Conservation (phyloP, 768 basidiomycete species). For the Lentinula aciculospora region DNA sequence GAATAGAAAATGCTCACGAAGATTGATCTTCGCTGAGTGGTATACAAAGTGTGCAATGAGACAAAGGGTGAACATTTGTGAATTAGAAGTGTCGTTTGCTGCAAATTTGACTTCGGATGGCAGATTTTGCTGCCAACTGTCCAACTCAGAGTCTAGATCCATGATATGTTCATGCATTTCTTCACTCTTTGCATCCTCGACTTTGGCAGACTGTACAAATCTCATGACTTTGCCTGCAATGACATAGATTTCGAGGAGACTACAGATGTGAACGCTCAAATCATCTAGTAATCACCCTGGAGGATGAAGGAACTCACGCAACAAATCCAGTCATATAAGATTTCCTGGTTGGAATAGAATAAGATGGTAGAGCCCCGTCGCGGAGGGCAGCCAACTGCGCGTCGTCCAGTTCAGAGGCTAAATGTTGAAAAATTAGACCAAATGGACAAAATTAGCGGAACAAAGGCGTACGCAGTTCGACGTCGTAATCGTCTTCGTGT, state of each 20-base stretch:
- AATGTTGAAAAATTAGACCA: neutral
- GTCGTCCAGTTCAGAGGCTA: conserved; percentile 15
- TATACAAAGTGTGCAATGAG: conserved; percentile 16
- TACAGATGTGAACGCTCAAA: neutral
- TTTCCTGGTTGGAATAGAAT: neutral
- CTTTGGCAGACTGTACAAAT: conserved; percentile 10
- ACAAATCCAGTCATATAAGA: conserved; percentile 14
- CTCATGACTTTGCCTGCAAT: conserved; percentile 14
- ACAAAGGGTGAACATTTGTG: conserved; percentile 12
- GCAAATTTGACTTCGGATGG: conserved; percentile 11
- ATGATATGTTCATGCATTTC: conserved; percentile 4
- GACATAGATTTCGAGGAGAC: conserved; percentile 12
- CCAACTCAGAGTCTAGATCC: conserved; percentile 11
- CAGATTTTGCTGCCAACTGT: conserved; percentile 11
- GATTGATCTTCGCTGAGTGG: conserved; percentile 15
- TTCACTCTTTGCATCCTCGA: conserved; percentile 11
- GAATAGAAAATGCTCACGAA: conserved; percentile 10
- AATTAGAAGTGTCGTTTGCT: conserved; percentile 9
- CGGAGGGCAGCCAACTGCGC: conserved; percentile 7
- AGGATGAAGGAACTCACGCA: conserved; percentile 9
- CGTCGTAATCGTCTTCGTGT: conserved; percentile 14
- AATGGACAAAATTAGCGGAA: neutral
- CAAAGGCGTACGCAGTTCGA: conserved; percentile 12
- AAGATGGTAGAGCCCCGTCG: conserved; percentile 4
- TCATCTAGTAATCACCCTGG: neutral